Evolutionary conservation across 345 rosid species (phyloP).

Genomic region (Melaleuca quinquenervia): DNA sequence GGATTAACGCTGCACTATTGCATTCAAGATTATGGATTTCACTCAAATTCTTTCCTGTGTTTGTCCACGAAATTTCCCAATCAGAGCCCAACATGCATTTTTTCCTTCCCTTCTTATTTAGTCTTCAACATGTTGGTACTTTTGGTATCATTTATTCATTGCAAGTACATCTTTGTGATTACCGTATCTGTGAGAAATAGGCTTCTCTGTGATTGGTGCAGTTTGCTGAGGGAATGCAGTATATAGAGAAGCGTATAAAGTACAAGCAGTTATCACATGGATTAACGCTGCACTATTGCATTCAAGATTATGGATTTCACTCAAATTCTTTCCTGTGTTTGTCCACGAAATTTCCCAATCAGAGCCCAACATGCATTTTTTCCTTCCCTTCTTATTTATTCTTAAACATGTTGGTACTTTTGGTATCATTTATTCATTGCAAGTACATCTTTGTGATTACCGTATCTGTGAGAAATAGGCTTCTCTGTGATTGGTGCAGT

Average conservation of each 20-base stretch:
- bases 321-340: background rate
- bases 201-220: background rate
- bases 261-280: background rate
- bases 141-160: background rate
- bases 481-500: background rate
- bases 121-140: background rate
- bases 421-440: background rate
- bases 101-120: background rate
- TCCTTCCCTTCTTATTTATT: background rate
- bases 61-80: background rate
- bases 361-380: background rate
- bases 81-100: background rate
- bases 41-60: background rate
- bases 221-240: background rate
- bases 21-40: background rate
- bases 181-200: background rate
- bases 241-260: background rate
- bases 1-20: background rate
- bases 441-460: background rate
- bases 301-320: background rate
- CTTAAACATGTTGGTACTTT: background rate
- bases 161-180: background rate
- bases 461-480: background rate
- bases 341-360: background rate
- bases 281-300: background rate